A percentile compares a stretch with the other conserved stretches of the same genome.
phyloP scores from a whole-genome alignment of 139 green algal species.

The Chloropicon primus region DNA sequence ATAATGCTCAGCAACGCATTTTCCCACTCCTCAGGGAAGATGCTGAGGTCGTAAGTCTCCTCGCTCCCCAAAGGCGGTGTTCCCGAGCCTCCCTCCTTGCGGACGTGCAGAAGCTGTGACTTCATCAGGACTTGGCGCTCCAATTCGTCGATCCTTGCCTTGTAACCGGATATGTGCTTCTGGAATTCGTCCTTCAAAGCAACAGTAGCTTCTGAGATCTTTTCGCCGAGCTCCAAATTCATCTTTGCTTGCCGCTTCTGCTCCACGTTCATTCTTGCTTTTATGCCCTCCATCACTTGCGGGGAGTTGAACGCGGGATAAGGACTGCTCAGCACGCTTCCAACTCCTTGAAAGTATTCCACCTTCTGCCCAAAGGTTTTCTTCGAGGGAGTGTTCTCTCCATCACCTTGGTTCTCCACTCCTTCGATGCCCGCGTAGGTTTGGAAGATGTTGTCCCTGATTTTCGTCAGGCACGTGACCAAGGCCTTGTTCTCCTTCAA shows the following conservation, averaged over 20 bases:
- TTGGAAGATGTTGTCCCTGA: neutral
- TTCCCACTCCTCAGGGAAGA: neutral
- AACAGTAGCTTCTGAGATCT: neutral
- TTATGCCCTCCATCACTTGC: neutral
- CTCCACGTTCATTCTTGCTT: neutral
- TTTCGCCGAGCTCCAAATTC: neutral
- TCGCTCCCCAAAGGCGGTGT: too few species aligned
- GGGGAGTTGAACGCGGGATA: neutral
- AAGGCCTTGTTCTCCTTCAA: neutral
- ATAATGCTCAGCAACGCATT: neutral
- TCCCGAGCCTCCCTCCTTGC: too few species aligned
- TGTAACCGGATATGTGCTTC: neutral
- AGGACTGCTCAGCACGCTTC: neutral
- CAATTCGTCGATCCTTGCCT: neutral
- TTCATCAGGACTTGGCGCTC: neutral
- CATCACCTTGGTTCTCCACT: neutral
- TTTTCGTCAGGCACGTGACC: neutral
- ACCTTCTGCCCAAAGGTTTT: neutral
- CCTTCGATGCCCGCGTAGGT: neutral
- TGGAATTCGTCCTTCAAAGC: neutral
- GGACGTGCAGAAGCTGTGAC: neutral
- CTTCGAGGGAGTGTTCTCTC: neutral
- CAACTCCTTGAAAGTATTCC: neutral
- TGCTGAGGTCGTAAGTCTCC: neutral
- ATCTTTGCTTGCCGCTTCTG: neutral